Evolutionary conservation across 768 basidiomycete genomes (phyloP), one percentile per base, ranked within the genome.

Genomic region (Tylopilus felleus): DNA sequence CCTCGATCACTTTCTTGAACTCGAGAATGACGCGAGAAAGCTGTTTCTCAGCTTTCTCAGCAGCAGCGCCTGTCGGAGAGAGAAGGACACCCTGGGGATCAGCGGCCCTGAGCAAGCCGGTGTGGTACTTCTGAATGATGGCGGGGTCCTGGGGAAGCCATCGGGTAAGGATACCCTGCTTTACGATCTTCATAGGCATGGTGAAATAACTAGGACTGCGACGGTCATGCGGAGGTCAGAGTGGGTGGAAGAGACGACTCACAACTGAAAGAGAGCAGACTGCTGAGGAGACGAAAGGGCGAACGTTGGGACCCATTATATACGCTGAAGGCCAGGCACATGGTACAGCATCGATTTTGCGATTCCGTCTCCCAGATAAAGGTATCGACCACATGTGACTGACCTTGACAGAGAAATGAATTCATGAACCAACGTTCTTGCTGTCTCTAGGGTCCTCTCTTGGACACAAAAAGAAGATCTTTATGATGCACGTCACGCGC

Each of bases 1-100:
- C 57, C 38, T 67, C 62, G 39, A 67, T 67, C 33, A 65, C 1
- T 12, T 52, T 31, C 42, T 62, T 67, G 67, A 69, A 62, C 31
- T 64, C 48, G 33, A 62, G 59, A 2, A 63, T 57, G 27, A 54
- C 52, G 1, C 39, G 60, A 12, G 58, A 53, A 27, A 66, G 46
- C 19, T 46, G 50, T 5, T 29, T 49, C 10, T 53, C 44, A 16
- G n/a, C n/a, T n/a, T n/a, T n/a, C n/a, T n/a, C n/a, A n/a, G n/a
- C n/a, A n/a, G 60, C 58, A 6, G 59, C 41, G 41, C 3, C 60
- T 52, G 14, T 17, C 38, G 35, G 35, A 19, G 4, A 53, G 41
- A 8, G 4, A 22, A 16, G 44, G 51, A 73, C 22, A 7, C 58
- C 55, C 5, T 46, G 35, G 35, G 35, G 35, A 36, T 36, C 35